A percentile compares a stretch with the other conserved stretches of the same genome.
phyloP scores from a whole-genome alignment of 2,329 filamentous ascomycete genomes.

The Aureobasidium sp. region DNA sequence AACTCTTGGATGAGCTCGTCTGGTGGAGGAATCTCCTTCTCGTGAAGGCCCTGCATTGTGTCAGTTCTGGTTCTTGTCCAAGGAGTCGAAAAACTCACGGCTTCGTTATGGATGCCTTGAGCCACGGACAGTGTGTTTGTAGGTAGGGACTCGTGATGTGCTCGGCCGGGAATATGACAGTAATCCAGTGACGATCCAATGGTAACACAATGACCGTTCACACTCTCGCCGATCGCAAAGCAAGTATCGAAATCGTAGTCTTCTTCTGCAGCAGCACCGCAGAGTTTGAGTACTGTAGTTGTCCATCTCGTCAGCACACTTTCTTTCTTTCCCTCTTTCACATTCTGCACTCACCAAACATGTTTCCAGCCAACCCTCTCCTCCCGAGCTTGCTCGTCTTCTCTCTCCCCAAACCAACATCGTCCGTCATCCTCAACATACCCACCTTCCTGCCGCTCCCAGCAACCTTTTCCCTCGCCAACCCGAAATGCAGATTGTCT shows the following conservation, averaged over 20 bases:
- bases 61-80: background rate
- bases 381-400: slow-evolving; percentile 41
- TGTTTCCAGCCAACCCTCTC: slow-evolving; percentile 43
- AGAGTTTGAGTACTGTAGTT: slow-evolving; percentile 36
- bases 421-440: slow-evolving; percentile 41
- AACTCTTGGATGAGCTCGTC: slow-evolving; percentile 41
- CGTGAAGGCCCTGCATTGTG: slow-evolving; percentile 31
- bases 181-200: slow-evolving; percentile 45
- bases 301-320: background rate
- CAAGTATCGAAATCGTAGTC: slow-evolving; percentile 38
- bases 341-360: slow-evolving; percentile 27
- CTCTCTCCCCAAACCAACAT: slow-evolving; percentile 39
- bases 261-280: slow-evolving; percentile 37
- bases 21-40: slow-evolving; percentile 39
- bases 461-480: slow-evolving; percentile 39
- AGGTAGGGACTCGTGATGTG: slow-evolving; percentile 38
- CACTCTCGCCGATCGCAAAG: slow-evolving; percentile 35
- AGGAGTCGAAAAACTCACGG: slow-evolving; percentile 24
- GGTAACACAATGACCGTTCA: slow-evolving; percentile 39
- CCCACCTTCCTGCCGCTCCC: slow-evolving; percentile 38
- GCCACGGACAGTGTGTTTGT: slow-evolving; percentile 31
- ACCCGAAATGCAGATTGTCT: slow-evolving; percentile 41
- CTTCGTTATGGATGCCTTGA: slow-evolving; percentile 46
- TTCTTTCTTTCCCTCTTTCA: slow-evolving; percentile 1
- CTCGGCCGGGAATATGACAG: slow-evolving; percentile 44